Evolutionary conservation across 176 grass and related monocot genomes (phyloP).

Genomic region (Poa annua): DNA sequence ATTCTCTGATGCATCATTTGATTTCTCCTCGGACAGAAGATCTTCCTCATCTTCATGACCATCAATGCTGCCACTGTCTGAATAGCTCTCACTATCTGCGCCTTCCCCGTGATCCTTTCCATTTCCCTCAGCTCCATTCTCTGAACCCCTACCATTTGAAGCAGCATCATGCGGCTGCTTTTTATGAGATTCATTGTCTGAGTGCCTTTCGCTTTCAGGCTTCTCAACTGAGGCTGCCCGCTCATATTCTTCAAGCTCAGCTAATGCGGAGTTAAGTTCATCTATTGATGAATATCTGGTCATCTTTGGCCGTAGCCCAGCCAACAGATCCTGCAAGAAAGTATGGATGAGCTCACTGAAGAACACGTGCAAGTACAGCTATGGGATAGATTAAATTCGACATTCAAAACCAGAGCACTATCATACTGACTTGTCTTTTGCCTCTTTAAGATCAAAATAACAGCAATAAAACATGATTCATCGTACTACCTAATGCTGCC

Average conservation of each 20-base stretch:
- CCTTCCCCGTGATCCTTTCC: constrained; percentile 62
- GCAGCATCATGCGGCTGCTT: constrained; percentile 44
- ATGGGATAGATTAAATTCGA: constrained; percentile 18
- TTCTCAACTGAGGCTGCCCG: constrained; percentile 59
- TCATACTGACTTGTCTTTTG: constrained; percentile 14
- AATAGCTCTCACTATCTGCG: constrained; percentile 88
- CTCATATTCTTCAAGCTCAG: constrained; percentile 87
- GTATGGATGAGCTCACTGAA: constrained; percentile 29
- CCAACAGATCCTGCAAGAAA: constrained; percentile 82
- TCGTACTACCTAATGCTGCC: background rate
- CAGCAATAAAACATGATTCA: constrained; percentile 14
- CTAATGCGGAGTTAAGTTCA: constrained; percentile 76
- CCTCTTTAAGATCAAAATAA: constrained; percentile 20
- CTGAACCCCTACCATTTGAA: constrained; percentile 51
- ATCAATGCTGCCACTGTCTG: constrained; percentile 75
- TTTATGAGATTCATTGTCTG: constrained; percentile 66
- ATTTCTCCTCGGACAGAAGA: constrained; percentile 79
- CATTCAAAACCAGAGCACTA: background rate
- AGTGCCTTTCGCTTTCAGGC: constrained; percentile 65
- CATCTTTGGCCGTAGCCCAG: constrained; percentile 83
- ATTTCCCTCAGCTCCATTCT: constrained; percentile 69
- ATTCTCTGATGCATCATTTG: constrained; percentile 80
- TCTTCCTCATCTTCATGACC: constrained; percentile 87
- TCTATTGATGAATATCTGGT: constrained; percentile 83
- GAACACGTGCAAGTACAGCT: constrained; percentile 2